Base-by-base conservation (phyloP, 208 protist genomes). In the Wallacemonas sp. region DNA sequence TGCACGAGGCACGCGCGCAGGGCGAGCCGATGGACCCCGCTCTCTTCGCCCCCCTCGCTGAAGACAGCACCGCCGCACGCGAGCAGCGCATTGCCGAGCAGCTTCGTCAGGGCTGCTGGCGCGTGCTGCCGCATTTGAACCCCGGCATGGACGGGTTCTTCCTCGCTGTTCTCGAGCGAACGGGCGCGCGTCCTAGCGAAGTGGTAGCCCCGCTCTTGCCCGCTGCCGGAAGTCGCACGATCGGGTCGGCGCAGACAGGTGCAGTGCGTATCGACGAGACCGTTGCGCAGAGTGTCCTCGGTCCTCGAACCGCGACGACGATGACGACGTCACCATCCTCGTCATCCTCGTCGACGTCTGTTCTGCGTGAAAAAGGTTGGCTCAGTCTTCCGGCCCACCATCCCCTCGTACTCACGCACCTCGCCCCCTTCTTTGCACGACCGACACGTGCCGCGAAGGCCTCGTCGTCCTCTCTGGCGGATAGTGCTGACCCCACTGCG, bases 111-210 rank as follows among this genome's bases (percentile, higher is more conserved):
- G 84, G 79, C 67, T 86, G 81, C 36, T 72, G 81, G 4, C 83
- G 89, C 7, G 80, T 95, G 20, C 61, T 95, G 38, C 89, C 89
- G 16, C 89, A 95, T 64, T 87, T 84, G 57, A 42, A 61, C 26
- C 73, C 84, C 28, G 69, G 77, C 57, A 64, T 74, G 11, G 86
- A 95, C 59, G 89, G 86, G 25, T 95, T 95, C 65, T 95, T 93
- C 44, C 33, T 92, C 33, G 86, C 82, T 2, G 65, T 89, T 18
- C 59, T 95, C 10, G 62, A 67, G 41, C 63, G 70, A 0, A 80
- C 67, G 33, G 8, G 16, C 18, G 52, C 20, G 38, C 36, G 36
- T 33, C 20, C 7, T 7, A 14, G 36, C 36, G n/a, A n/a, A n/a
- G 11, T 7, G 4, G 11, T 48, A 48, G 11, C 44, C 11, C 18